Base-by-base conservation (phyloP, 2,329 filamentous ascomycete genomes). In the Epichloe brachyelytri region DNA sequence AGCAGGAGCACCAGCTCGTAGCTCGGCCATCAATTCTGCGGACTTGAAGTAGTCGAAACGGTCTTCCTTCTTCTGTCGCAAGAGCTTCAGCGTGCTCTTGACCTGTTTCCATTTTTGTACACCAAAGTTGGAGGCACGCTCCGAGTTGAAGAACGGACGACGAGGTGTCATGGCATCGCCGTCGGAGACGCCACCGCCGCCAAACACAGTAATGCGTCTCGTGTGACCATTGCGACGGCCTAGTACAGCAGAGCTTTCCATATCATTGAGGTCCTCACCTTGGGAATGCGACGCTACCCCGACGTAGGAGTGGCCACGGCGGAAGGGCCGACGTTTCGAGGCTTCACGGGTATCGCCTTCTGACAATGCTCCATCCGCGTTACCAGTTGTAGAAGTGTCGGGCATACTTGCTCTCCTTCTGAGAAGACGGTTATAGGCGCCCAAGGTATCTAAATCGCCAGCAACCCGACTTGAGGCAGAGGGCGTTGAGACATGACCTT, bases 41-140 rank as follows among this genome's bases (percentile, higher is more conserved):
- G 91, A 97, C 66, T 97, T 98, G 62, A 86, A 84, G 63, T 93
- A 89, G 65, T 98, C 93, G 54, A 96, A 85, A 43, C 86, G 85
- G 51, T 96, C 88, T 50, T 88, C 85, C 65, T 87, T 95, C 66
- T 85, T 87, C 59, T 86, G 82, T 55, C 88, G 82, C 54, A 95
- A 74, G 52, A 83, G 70, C 63, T 88, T 90, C 46, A 97, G 69
- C 0, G 89, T 90, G 57, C 88, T 88, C 70, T 96, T 97, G 61
- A 98, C 79, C 63, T 94, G 87, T 56, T 83, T 84, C 93, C 93
- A 98, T 71, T 87, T 88, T 60, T 91, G 86, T 17, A 81, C 88
- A 60, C 80, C 80, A 61, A 85, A 82, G 15, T 83, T 88, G 2
- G 84, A 80, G 22, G 85, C 82, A 58, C 85, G 76, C 56, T 89